phyloP scores from a whole-genome alignment of 352 stramenopile genomes.

The Globisporangium parvum region DNA sequence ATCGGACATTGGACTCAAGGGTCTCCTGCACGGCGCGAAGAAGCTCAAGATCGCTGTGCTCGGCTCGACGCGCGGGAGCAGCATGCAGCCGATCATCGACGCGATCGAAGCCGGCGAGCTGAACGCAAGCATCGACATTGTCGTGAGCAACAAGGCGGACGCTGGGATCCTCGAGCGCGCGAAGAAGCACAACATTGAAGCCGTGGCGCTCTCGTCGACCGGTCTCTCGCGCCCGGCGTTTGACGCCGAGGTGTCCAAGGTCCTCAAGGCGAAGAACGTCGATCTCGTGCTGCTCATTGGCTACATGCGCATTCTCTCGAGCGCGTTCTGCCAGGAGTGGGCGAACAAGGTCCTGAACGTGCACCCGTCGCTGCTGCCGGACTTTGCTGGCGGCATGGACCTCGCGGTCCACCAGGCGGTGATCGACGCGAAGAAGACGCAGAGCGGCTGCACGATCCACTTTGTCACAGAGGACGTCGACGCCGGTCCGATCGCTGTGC shows the following conservation, averaged over 20 bases:
- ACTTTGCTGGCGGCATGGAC: constrained; percentile 99
- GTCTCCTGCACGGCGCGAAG: constrained; percentile 85
- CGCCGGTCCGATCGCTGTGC: constrained; percentile 96
- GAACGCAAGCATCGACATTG: constrained; percentile 93
- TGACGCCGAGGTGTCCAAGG: constrained; percentile 92
- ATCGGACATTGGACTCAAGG: constrained; percentile 96
- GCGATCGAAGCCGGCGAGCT: constrained; percentile 85
- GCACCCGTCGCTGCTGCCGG: constrained; percentile 97
- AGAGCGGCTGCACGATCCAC: constrained; percentile 98
- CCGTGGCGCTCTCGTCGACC: constrained; percentile 52
- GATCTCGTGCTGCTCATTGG: constrained; percentile 98
- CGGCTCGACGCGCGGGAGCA: constrained; percentile 94
- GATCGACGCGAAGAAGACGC: constrained; percentile 92
- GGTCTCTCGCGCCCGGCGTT: constrained; percentile 90
- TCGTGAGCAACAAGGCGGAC: constrained; percentile 94
- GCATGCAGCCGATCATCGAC: constrained; percentile 95
- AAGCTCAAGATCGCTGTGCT: constrained; percentile 91
- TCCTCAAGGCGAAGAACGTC: constrained; percentile 89
- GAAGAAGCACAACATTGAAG: constrained; percentile 65
- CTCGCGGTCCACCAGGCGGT: constrained; percentile 98
- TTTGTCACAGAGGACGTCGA: constrained; percentile 98
- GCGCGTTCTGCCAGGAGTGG: constrained; percentile 94
- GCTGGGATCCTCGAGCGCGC: constrained; percentile 95
- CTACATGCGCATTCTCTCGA: constrained; percentile 99
- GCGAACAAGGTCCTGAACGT: constrained; percentile 97